Base-by-base conservation (phyloP, 73 alveolate species). In the Tetrahymena thermophila region DNA sequence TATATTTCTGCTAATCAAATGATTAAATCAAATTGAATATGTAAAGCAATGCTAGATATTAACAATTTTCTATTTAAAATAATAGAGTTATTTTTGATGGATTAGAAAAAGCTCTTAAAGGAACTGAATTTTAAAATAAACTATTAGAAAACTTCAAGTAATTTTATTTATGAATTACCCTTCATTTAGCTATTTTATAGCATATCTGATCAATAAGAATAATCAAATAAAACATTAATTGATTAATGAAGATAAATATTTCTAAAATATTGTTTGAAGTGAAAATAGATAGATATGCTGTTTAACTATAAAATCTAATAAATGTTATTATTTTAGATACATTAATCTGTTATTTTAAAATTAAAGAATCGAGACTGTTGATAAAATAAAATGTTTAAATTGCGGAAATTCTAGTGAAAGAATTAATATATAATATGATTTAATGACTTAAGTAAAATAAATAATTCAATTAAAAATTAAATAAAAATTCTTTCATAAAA, bases 401-500 rank as follows among this genome's bases (percentile, higher is more conserved):
- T 71, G 89, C n/a, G 89, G 89, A 5, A 71, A 71, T 71, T 71
- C 89, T 31, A 71, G 89, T 31, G 89, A 71, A 31, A 71, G 89
- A 71, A 17, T 71, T 71, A 71, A 71, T 31, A 50, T 94, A 94
- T 84, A 96, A 97, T 56, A 56, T 94, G 93, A 98, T 98, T 96
- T 95, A 95, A 43, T 98, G 99, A 43, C 94, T 85, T 57, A 94
- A 96, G 85, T 98, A 99, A 96, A 19, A 71, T 71, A 8, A 23
- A 58, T 58, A 1, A 25, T 71, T 71, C 89, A 28, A 71, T 1
- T 1, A 1, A 43, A 85, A 97, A 97, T 93, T 96, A 96, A 50
- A 98, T 97, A 93, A 94, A n/a, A 71, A n/a, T 97, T 85, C 98
- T 97, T 94, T 95, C 95, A 50, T 99, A 96, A 85, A 93, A 98